A percentile compares a stretch with the other conserved stretches of the same genome.
Conservation (phyloP, 129 eudicot genomes). For the Escallonia rubra region DNA sequence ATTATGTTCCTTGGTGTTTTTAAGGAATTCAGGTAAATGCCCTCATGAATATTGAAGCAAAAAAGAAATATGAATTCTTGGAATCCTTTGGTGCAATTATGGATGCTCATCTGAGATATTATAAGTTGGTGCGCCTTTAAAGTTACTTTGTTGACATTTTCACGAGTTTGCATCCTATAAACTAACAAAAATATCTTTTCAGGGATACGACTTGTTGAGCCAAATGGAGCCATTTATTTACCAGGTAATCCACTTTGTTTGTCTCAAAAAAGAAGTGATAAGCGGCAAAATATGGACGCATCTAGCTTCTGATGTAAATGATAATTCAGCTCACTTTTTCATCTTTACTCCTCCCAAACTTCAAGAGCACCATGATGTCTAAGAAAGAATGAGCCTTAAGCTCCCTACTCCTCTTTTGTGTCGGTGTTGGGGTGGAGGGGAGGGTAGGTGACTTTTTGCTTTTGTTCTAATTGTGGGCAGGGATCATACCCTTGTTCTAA, state of each 20-base stretch:
- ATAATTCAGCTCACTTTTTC: too few relatives aligned
- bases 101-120: slow-evolving; percentile 98
- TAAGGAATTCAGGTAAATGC: slow-evolving; percentile 90
- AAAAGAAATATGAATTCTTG: slow-evolving; percentile 88
- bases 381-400: background rate
- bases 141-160: background rate
- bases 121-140: slow-evolving; percentile 62
- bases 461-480: too few relatives aligned
- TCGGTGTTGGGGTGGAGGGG: too few relatives aligned
- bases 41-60: slow-evolving; percentile 84
- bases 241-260: slow-evolving; percentile 47
- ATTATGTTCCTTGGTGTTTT: slow-evolving; percentile 37
- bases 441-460: too few relatives aligned
- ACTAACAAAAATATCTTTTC: slow-evolving; percentile 22
- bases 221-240: slow-evolving; percentile 95
- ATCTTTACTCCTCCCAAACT: background rate
- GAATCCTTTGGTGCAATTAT: slow-evolving; percentile 96
- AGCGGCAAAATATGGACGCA: background rate
- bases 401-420: background rate
- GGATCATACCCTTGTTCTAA: too few relatives aligned
- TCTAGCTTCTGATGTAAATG: background rate
- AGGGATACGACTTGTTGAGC: slow-evolving; percentile 82
- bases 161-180: background rate
- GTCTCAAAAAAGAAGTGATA: background rate
- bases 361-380: background rate